Evolutionary conservation across 83 land plant genomes (phyloP), one percentile per base, ranked within the genome.

Genomic region (Isoetes engelmannii): DNA sequence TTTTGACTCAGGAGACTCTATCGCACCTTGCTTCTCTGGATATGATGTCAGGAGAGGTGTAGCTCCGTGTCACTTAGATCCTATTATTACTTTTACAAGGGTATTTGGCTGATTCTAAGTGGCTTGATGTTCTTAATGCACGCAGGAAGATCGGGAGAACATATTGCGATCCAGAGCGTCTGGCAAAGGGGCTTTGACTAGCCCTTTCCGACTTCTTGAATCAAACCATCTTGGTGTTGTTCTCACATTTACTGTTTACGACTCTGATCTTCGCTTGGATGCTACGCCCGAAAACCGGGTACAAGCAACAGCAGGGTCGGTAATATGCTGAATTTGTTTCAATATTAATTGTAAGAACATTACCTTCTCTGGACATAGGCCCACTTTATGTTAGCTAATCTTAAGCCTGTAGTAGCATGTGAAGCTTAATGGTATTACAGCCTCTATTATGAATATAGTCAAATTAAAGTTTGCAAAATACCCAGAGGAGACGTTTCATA

Each of bases 21-120:
- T 75, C 82, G 7, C 87, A 88, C 48, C 76, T 91, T 48, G 77
- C 79, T 4, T 91, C 97, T 45, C 79, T 91, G 61, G 96, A 91
- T 72, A 84, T 91, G 92, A 84, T 91, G 89, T 91, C 96, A 48
- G 96, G 96, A 72, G 84, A 86, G 86, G 96, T 90, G 18, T 42
- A 19, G 19, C 62, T 59, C 19, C 4, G 12, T 3, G 4, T 18
- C 62, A 59, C 62, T 37, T 59, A 12, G 62, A 42, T 37, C 18
- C 28, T 18, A 42, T 59, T 20, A 42, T 59, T 9, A 59, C 62
- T 12, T 59, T 59, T 18, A 59, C 62, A 28, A 8, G 62, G 18
- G 1, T 59, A 59, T 59, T 18, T 18, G 20, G 20, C 1, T 3
- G 62, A 59, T 59, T 18, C 28, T 8, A 59, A 8, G 62, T 37